Base-by-base conservation (phyloP, 2,329 filamentous ascomycete genomes). In the Rhinocladiella similis region DNA sequence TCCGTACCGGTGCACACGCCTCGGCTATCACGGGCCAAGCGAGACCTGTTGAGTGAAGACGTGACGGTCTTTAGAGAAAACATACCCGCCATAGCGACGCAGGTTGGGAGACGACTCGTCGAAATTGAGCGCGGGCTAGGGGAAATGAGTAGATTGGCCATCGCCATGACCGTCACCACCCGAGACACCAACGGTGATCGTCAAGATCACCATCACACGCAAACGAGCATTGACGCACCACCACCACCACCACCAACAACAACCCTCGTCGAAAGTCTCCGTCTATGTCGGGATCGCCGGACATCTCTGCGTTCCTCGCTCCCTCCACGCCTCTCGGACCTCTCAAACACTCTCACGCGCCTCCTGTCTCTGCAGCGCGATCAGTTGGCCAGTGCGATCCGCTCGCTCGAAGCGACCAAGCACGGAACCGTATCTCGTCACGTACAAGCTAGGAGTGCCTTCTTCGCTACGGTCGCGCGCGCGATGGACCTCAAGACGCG, bases 381-480 rank as follows among this genome's bases (percentile, higher is more conserved):
- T 3, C 29, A 12, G 29, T 33, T 33, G 29, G 6, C 29, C 29
- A 9, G 10, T 7, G 29, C 6, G 7, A 33, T 64, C 52, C 53
- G 46, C 36, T 25, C 45, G 6, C 63, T 66, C 50, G 63, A 66
- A 46, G 49, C 42, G 4, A 54, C 42, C 35, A 64, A 62, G 38
- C 63, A 65, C 57, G 63, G 63, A 22, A 54, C 57, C 9, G 27
- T 60, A 4, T 48, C 56, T 6, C 63, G 64, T 7, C 56, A 62
- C 48, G 36, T 50, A 0, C 33, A 27, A 6, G 25, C 60, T 5
- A 55, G 57, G 13, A 46, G 59, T 10, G 47, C 39, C 0, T 63
- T 63, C 46, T 52, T 66, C 19, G 33, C 42, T 13, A 56, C 54
- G 13, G 63, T 66, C 7, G 58, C 60, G 9, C 20, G 27, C 14